Evolutionary conservation across 495 filamentous ascomycete species (phyloP), one percentile per base, ranked within the genome.

Genomic region (Lineolata rhizophorae): DNA sequence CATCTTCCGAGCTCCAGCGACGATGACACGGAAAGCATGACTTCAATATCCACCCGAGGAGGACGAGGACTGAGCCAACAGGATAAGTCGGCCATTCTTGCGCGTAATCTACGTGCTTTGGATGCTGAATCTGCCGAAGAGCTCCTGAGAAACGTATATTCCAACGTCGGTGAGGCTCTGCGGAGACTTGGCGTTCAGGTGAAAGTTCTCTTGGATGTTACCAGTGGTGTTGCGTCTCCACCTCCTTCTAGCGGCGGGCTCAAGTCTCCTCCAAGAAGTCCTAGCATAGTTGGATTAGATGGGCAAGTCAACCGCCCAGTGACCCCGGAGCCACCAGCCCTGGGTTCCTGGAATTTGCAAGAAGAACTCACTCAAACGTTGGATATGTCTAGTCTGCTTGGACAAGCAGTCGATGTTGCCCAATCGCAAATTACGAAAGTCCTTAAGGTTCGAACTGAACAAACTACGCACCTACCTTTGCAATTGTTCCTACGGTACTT

Each of bases 131-230:
- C 83, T 52, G 79, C 87, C 0, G 87, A 99, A 53, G 61, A 67
- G n/a, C 65, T 95, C 41, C 61, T 94, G 5, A 61, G 69, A 13
- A 74, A 66, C 24, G 73, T 90, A 12, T 99, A 94, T 47, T 72
- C 78, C 3, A 68, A 76, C 3, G 74, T 93, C 16, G 75, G 85
- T 14, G 87, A 99, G 48, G 75, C 78, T 0, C 49, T 95, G 33
- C 64, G 87, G 33, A 65, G 87, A 45, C 53, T 95, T 8, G 72
- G 76, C 22, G 79, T 82, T 3, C 87, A 99, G 44, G 77, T 84
- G 14, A 99, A 99, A 50, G 71, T 95, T 13, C 54, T 99, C n/a
- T 60, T 99, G 12, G 87, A 99, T 48, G 77, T 93, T 20, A 91
- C 83, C 1, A 93, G 83, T 45, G 72, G 72, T 5, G 58, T 85